Conservation (phyloP, 768 basidiomycete species). For the Boletus edulis region DNA sequence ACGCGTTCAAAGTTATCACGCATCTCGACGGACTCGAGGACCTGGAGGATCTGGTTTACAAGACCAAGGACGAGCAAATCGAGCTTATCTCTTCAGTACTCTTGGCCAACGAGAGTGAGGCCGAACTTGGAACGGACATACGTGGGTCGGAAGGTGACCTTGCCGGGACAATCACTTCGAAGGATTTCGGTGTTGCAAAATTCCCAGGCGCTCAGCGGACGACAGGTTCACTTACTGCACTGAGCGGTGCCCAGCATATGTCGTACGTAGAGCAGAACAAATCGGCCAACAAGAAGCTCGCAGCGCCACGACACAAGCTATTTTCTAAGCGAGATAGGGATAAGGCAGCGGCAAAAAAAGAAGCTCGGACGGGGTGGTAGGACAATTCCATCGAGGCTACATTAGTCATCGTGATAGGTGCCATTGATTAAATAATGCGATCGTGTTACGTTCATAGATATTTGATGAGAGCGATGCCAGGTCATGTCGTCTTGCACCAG, state of each 20-base stretch:
- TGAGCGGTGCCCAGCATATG: conserved; percentile 91
- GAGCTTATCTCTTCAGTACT: conserved; percentile 94
- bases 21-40: conserved; percentile 90
- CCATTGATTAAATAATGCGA: conserved; percentile 8
- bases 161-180: conserved; percentile 81
- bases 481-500: conserved; percentile 14
- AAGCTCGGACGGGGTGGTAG: conserved; percentile 32
- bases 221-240: conserved; percentile 75
- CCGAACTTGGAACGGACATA: conserved; percentile 83
- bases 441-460: conserved; percentile 10
- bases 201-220: conserved; percentile 73
- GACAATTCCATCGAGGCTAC: conserved; percentile 1
- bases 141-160: conserved; percentile 81
- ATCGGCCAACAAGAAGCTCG: conserved; percentile 80
- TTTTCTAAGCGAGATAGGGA: conserved; percentile 84
- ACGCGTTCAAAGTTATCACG: conserved; percentile 99
- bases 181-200: conserved; percentile 72
- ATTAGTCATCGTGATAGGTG: conserved; percentile 13
- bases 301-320: conserved; percentile 69
- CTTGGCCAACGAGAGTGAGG: conserved; percentile 86
- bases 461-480: conserved; percentile 8
- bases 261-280: conserved; percentile 92
- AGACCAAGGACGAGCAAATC: conserved; percentile 89
- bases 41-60: conserved; percentile 87
- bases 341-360: conserved; percentile 52